Evolutionary conservation across 1,139 yeast genomes (phyloP), one percentile per base, ranked within the genome.

Genomic region (Taphrina deformans): DNA sequence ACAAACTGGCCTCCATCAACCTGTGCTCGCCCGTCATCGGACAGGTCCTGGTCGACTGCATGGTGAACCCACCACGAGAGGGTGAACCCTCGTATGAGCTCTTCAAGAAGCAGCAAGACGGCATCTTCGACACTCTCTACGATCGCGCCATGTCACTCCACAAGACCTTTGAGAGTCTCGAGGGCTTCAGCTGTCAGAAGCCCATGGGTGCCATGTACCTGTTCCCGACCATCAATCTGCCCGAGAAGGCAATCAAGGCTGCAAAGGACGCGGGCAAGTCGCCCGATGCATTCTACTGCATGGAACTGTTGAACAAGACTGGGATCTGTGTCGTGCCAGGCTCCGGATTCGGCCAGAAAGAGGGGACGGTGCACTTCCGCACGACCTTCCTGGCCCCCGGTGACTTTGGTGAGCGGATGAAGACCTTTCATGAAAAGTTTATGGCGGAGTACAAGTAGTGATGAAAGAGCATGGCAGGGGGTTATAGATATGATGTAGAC

Each of bases 271-370:
- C 76, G 40, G 84, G 83, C 29, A 74, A 83, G 72, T 80, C 83
- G 56, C 85, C 92, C 44, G 99, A 95, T 75, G 97, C 89, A 74
- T 83, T 88, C 69, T 95, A 93, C 79, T 91, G 97, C 76, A 81
- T 87, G 74, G 86, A 87, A 71, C 79, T 93, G 68, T 81, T 93
- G 70, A 93, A 92, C 71, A 76, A 77, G 65, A 91, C 99, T n/a
- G 99, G 99, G 71, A 91, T 93, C 69, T 95, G 99, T 77, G 90
- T 96, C 65, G 96, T 93, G 68, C 98, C 99, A 35, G 99, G 99
- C 48, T 85, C 91, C 52, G 99, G 99, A 1, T 95, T 93, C 73
- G 98, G 98, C 46, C 99, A 95, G 78, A 87, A 80, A 56, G 85
- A 85, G 61, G 96, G 89, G 26, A 90, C 97, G 9, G 88, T 82